Evolutionary conservation across 192 early-diverging fungal genomes (phyloP).

Genomic region (Ramicandelaber brevisporus): DNA sequence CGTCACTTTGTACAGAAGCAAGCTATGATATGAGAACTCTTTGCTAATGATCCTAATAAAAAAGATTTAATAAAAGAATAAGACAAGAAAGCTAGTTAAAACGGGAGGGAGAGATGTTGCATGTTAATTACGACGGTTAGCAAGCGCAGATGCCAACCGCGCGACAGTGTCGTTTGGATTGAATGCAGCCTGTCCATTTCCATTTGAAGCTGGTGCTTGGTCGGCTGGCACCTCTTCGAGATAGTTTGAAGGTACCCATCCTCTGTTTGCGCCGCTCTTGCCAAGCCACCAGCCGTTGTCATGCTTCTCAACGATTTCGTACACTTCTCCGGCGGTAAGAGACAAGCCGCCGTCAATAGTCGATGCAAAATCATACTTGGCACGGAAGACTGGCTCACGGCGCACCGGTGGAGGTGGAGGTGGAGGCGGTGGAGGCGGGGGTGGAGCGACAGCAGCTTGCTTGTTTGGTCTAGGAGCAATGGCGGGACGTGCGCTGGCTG

Average conservation of each 20-base stretch:
- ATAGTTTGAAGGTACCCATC: conserved; percentile 64
- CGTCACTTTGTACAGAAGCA: too few species aligned
- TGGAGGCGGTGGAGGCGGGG: conserved; percentile 23
- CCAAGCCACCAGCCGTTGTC: conserved; percentile 28
- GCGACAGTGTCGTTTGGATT: too few species aligned
- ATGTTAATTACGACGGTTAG: too few species aligned
- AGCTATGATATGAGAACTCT: too few species aligned
- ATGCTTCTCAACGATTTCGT: conserved; percentile 41
- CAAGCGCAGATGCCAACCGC: too few species aligned
- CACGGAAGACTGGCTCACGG: conserved; percentile 25
- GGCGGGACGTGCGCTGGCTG: conserved; percentile 6
- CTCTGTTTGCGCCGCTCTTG: conserved; percentile 27
- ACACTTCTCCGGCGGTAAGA: conserved; percentile 31
- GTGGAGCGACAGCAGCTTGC: conserved; percentile 9
- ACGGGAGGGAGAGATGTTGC: too few species aligned
- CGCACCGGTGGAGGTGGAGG: conserved; percentile 22
- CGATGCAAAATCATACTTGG: conserved; percentile 37
- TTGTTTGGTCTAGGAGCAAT: neutral
- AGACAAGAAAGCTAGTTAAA: too few species aligned
- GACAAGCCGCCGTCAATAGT: conserved; percentile 32
- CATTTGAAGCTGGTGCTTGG: conserved; percentile 10
- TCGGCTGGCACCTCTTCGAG: conserved; percentile 26
- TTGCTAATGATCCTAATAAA: too few species aligned
- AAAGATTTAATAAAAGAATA: too few species aligned
- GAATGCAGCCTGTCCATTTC: too few species aligned